Percentiles rank a stretch among this genome's conserved stretches.
Conservation (phyloP, 768 basidiomycete species). For the Termitomyces sp. region DNA sequence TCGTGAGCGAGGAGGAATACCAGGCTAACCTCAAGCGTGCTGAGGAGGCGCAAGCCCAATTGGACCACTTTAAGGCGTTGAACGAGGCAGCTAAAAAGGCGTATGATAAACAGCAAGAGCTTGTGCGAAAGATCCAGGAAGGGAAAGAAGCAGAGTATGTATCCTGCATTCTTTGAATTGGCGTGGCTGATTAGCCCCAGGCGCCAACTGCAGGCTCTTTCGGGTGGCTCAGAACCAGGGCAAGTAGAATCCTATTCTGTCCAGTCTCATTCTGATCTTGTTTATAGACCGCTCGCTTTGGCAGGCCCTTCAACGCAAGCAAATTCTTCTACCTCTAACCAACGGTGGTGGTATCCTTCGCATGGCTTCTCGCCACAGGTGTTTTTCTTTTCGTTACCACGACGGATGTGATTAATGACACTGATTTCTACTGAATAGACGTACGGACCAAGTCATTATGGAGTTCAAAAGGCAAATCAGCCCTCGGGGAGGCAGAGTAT, state of each 20-base stretch:
- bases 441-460: background rate
- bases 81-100: slow-evolving; percentile 40
- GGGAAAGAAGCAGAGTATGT: slow-evolving; percentile 19
- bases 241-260: background rate
- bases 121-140: slow-evolving; percentile 12
- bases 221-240: background rate
- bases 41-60: slow-evolving; percentile 26
- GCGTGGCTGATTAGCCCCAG: slow-evolving; percentile 6
- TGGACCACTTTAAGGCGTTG: slow-evolving; percentile 26
- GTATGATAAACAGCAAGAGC: slow-evolving; percentile 16
- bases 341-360: background rate
- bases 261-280: background rate
- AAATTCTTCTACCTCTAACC: background rate
- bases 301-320: slow-evolving; percentile 4
- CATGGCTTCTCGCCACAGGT: background rate
- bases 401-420: background rate
- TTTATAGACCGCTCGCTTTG: background rate
- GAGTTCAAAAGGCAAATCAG: background rate
- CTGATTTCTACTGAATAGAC: background rate
- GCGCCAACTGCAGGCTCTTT: slow-evolving; percentile 7
- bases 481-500: background rate
- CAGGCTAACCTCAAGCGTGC: slow-evolving; percentile 23
- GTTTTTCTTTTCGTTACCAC: background rate
- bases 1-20: slow-evolving; percentile 28
- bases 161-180: background rate